Base-by-base conservation (phyloP, 23 red algal genomes). In the Gracilaria domingensis region DNA sequence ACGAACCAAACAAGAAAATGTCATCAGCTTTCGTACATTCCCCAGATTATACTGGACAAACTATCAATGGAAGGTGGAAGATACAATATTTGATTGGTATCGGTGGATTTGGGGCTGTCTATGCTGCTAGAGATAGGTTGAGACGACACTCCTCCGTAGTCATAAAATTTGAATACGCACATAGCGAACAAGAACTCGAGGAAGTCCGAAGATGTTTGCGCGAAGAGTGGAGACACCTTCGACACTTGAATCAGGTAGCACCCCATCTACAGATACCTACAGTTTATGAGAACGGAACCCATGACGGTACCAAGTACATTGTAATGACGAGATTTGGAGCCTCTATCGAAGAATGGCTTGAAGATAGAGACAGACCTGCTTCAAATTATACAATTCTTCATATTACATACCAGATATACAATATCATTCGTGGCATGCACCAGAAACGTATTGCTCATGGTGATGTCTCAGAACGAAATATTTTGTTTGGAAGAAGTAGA, bases 381-480 rank as follows among this genome's bases (percentile, higher is more conserved):
- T 70, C 65, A 34, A 70, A 70, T 70, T 35, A 35, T 39, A 70
- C 14, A 5, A 70, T 70, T 70, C 65, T 70, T 34, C 18, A 35
- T 6, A 70, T 39, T 4, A 36, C 26, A 5, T 12, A 35, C 14
- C 26, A 70, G 65, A 9, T 70, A 18, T 70, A n/a, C 18, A 70
- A 70, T 4, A 70, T 36, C 26, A 16, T 70, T 36, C 65, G 65
- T 34, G 26, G 65, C 18, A 14, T 70, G 26, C 65, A 70, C 65
- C 26, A 70, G 35, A 70, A 39, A 70, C 34, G 36, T 35, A 29
- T 70, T 37, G 26, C 29, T 7, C 65, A 70, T 39, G 26, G 26
- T 4, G 65, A 70, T 36, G 5, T 70, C 34, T 36, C 26, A 14
- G 7, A 12, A 7, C 4, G n/a, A 36, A 70, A 70, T 29, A 39